A percentile compares a stretch with the other conserved stretches of the same genome.
Conservation (phyloP, 345 rosid species). For the Garcia nutans region DNA sequence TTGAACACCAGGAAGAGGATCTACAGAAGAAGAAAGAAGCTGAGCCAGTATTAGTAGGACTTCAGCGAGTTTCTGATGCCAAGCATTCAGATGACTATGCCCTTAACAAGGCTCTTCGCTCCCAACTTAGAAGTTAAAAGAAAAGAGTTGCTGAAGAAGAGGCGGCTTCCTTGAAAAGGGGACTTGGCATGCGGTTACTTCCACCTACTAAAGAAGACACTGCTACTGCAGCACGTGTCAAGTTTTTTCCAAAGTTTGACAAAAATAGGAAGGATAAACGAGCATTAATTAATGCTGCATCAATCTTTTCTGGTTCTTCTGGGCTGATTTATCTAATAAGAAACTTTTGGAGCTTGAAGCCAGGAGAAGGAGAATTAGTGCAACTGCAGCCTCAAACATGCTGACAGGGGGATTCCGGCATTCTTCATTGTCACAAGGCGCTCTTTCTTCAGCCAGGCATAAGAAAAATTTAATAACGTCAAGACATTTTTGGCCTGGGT, state of each 20-base stretch:
- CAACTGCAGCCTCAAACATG: constrained; percentile 57
- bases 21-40: constrained; percentile 95
- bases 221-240: constrained; percentile 54
- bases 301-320: constrained; percentile 64
- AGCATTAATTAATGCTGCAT: constrained; percentile 61
- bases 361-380: constrained; percentile 78
- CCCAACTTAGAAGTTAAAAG: constrained; percentile 74
- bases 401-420: constrained; percentile 65
- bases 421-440: constrained; percentile 54
- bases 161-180: constrained; percentile 60
- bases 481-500: background rate
- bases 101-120: constrained; percentile 74
- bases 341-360: constrained; percentile 64
- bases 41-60: constrained; percentile 78
- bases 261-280: constrained; percentile 75
- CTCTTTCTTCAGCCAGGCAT: constrained; percentile 27
- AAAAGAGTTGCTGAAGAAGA: constrained; percentile 91
- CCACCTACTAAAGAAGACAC: constrained; percentile 63
- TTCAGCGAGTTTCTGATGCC: constrained; percentile 78
- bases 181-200: constrained; percentile 76
- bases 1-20: constrained; percentile 94
- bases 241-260: constrained; percentile 69
- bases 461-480: background rate
- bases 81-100: constrained; percentile 86
- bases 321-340: constrained; percentile 41